These are phyloP conservation scores for Populus deltoides DNA, from an alignment of 345 rosid genomes.

Conservation along the genomic window DNA sequence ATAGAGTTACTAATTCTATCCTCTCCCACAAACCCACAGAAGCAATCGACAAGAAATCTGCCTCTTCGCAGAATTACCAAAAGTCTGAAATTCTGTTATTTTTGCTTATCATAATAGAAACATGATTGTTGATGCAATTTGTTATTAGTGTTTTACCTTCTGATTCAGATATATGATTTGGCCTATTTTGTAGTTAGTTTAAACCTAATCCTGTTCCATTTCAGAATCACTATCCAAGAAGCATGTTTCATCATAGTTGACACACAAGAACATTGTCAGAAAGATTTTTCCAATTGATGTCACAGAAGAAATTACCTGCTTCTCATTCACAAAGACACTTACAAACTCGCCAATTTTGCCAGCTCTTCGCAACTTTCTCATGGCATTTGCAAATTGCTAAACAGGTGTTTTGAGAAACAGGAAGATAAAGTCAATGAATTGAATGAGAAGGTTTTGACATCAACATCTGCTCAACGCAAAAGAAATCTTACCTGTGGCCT, in stretches of 20 bases:
- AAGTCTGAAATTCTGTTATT: neutral
- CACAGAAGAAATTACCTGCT: slow-evolving; percentile 62
- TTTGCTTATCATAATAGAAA: neutral
- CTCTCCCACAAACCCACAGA: too few relatives aligned
- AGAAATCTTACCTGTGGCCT: slow-evolving; percentile 67
- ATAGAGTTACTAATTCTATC: too few relatives aligned
- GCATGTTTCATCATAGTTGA: neutral
- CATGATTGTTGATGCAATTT: neutral
- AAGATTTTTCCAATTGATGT: neutral
- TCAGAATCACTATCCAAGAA: neutral
- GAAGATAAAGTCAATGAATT: slow-evolving; percentile 13
- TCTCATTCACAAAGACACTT: slow-evolving; percentile 79
- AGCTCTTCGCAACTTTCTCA: slow-evolving; percentile 85
- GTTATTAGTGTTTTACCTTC: neutral
- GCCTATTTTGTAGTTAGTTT: neutral
- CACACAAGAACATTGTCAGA: neutral
- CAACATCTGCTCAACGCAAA: neutral
- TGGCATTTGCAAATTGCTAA: slow-evolving; percentile 62
- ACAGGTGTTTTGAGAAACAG: slow-evolving; percentile 12
- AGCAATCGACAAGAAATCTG: too few relatives aligned
- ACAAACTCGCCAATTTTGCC: slow-evolving; percentile 93
- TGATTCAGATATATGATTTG: neutral
- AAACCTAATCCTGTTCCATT: neutral
- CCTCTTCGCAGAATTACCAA: too few relatives aligned
- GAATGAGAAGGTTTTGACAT: neutral